Evolutionary conservation across 192 early-diverging fungal species (phyloP).

Genomic region (Podila epicladia): DNA sequence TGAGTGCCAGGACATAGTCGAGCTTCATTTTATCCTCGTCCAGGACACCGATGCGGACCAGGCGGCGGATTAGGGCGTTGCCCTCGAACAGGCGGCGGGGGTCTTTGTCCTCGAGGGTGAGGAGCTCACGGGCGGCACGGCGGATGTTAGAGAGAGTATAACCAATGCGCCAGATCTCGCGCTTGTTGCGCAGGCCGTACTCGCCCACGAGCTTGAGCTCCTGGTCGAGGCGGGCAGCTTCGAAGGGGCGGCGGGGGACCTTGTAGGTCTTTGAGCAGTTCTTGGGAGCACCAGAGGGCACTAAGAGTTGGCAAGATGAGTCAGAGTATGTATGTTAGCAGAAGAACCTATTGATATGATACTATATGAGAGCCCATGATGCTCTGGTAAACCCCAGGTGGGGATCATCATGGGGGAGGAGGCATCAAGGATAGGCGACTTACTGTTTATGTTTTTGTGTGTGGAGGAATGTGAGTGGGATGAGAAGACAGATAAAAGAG

Average conservation of each 20-base stretch:
- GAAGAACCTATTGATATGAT: too few species aligned
- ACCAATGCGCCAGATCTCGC: conserved; percentile 98
- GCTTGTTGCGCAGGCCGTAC: conserved; percentile 99
- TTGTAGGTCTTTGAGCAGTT: conserved; percentile 86
- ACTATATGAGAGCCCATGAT: too few species aligned
- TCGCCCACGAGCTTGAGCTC: conserved; percentile 95
- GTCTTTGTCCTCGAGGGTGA: conserved; percentile 96
- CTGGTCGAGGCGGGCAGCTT: conserved; percentile 95
- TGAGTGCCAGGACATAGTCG: conserved; percentile 98
- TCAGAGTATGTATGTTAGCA: conserved; percentile 1
- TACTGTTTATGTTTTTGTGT: too few species aligned
- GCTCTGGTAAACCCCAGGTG: too few species aligned
- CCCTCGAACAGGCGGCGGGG: conserved; percentile 98
- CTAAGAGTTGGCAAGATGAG: conserved; percentile 13
- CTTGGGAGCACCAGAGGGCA: conserved; percentile 56
- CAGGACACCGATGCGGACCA: conserved; percentile 98
- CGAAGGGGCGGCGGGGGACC: conserved; percentile 97
- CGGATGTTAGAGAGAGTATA: conserved; percentile 98
- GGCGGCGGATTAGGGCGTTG: conserved; percentile 98
- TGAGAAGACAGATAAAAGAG: too few species aligned
- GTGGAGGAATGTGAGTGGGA: too few species aligned
- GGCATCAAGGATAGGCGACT: too few species aligned
- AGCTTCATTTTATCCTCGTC: conserved; percentile 98
- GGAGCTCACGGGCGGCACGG: conserved; percentile 99
- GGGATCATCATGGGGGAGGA: too few species aligned